Base-by-base conservation (phyloP, 371 early-diverging fungal genomes). In the Dinochytrium kinnereticum region DNA sequence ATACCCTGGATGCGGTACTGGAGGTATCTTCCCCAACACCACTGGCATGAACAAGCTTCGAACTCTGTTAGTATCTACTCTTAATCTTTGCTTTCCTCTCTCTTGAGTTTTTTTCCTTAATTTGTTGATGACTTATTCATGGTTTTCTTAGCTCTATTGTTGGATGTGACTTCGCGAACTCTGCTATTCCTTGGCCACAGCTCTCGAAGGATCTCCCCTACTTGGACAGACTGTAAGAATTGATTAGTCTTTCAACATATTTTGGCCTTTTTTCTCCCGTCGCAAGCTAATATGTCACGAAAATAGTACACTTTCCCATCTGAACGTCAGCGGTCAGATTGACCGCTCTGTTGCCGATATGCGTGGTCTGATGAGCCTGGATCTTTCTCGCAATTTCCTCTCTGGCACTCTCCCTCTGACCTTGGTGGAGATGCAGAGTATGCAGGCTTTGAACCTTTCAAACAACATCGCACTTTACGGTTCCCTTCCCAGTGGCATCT, bases 1-100 rank as follows among this genome's bases (percentile, higher is more conserved):
- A 5, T 53, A 53, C 55, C 55, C 55, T 53, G 55, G 55, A 53
- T 53, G 55, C 55, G 17, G 24, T 5, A 15, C 55, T 53, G 55
- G n/a, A n/a, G 55, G 55, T 26, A 53, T 5, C 55, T 53, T 53
- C 26, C n/a, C 26, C 24, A 53, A 53, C 24, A 53, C 26, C 17
- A 5, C 55, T 15, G 55, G 55, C 5, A 5, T 53, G n/a, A 7
- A 7, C 55, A 53, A 24, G 55, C 55, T 26, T 26, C 7, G 24
- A 5, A 26, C 5, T 5, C 55, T 53, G 55, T 53, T 5, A 53
- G 55, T 44, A 44, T 44, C 7, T 13, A 26, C 7, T 26, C 55
- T 53, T 44, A 21, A 21, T 44, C 21, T 44, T n/a, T n/a, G n/a
- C n/a, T n/a, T n/a, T n/a, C n/a, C n/a, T n/a, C n/a, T n/a, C n/a